Conservation (phyloP, 805 yeast genomes). For the Lachancea sp. region DNA sequence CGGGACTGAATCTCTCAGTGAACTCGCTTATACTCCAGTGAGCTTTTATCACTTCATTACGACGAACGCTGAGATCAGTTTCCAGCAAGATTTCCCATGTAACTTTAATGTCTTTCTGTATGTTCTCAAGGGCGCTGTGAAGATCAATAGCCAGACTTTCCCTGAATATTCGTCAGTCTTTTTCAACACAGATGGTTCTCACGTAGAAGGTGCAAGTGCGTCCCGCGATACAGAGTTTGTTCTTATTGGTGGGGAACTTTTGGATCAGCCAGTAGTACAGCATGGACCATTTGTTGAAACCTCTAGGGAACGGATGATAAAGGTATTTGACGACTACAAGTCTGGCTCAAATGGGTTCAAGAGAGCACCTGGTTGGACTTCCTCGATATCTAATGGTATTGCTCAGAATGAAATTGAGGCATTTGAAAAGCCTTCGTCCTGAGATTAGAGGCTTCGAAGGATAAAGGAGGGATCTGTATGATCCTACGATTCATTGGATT, state of each 20-base stretch:
- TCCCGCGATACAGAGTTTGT: constrained; percentile 52
- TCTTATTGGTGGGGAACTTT: constrained; percentile 66
- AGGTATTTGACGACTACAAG: constrained; percentile 71
- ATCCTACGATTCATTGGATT: too few relatives aligned
- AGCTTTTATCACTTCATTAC: constrained; percentile 62
- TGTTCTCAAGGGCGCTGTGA: constrained; percentile 53
- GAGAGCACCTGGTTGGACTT: constrained; percentile 53
- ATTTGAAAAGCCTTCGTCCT: constrained; percentile 1
- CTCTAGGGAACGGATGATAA: constrained; percentile 53
- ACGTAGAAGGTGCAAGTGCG: constrained; percentile 48
- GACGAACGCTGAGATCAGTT: constrained; percentile 53
- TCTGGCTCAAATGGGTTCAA: constrained; percentile 63
- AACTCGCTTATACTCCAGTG: constrained; percentile 77
- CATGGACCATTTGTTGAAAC: constrained; percentile 90
- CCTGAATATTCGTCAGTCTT: constrained; percentile 49
- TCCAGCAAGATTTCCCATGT: constrained; percentile 51
- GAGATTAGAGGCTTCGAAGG: background rate
- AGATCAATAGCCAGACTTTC: constrained; percentile 39
- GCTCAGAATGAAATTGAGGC: constrained; percentile 24
- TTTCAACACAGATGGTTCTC: constrained; percentile 65
- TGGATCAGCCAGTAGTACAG: constrained; percentile 73
- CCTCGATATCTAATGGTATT: constrained; percentile 36
- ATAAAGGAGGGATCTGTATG: too few relatives aligned
- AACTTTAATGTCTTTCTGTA: constrained; percentile 68
- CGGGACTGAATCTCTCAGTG: constrained; percentile 67